Conservation (phyloP, 2,329 filamentous ascomycete species). For the Colletotrichum sp. region DNA sequence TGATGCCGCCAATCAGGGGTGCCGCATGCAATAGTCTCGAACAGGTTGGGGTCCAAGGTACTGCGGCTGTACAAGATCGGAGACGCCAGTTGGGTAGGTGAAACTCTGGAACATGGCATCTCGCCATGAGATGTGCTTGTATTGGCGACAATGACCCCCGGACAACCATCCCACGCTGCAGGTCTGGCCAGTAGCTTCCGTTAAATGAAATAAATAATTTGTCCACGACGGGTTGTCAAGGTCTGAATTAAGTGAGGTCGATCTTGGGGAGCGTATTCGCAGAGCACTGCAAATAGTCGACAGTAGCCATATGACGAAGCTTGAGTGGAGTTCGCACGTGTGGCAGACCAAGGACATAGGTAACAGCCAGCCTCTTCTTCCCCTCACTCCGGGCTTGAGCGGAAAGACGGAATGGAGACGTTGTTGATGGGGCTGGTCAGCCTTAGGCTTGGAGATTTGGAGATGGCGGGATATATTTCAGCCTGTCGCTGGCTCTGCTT, state of each 20-base stretch:
- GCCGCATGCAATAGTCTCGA: background rate
- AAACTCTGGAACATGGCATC: background rate
- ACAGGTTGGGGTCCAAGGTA: background rate
- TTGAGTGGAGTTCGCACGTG: slow-evolving; percentile 7
- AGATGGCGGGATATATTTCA: background rate
- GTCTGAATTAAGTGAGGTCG: background rate
- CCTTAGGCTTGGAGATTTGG: slow-evolving; percentile 10
- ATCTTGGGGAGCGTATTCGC: background rate
- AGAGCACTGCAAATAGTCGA: background rate
- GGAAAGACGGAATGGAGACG: background rate
- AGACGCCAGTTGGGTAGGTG: background rate
- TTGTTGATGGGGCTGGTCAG: slow-evolving; percentile 7
- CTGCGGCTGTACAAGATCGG: background rate
- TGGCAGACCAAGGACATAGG: background rate
- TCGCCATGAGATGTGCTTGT: background rate
- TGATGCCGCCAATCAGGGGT: slow-evolving; percentile 7
- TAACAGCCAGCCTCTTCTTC: background rate
- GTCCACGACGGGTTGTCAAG: background rate
- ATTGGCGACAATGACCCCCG: background rate
- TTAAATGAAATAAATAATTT: background rate
- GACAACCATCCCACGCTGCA: slow-evolving; percentile 4
- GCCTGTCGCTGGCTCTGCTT: background rate
- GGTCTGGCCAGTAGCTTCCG: background rate
- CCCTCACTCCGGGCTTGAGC: background rate
- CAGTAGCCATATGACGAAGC: background rate